Conservation (phyloP, 2,329 filamentous ascomycete genomes). For the Neofusicoccum sp. region DNA sequence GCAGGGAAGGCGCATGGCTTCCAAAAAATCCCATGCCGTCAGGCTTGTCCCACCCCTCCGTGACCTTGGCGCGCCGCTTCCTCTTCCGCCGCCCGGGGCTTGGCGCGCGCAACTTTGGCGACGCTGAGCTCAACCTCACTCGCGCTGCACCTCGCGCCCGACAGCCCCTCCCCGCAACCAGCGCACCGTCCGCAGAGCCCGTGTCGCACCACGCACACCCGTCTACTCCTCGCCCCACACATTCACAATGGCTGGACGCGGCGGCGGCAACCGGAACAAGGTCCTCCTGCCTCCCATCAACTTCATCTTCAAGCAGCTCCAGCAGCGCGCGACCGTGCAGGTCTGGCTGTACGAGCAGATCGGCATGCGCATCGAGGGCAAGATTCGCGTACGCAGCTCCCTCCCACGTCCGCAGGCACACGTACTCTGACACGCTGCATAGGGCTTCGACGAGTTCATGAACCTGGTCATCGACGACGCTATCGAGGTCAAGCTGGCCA, state of each 20-base stretch:
- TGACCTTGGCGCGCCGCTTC: conserved; percentile 11
- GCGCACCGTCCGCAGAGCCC: not conserved
- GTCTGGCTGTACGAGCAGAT: conserved; percentile 98
- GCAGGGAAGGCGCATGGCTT: conserved; percentile 14
- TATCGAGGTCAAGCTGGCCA: conserved; percentile 82
- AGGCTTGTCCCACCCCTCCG: conserved; percentile 7
- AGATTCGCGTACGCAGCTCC: conserved; percentile 68
- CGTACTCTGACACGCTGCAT: conserved; percentile 37
- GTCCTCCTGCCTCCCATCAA: conserved; percentile 77
- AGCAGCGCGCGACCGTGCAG: conserved; percentile 77
- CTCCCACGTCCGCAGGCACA: not conserved
- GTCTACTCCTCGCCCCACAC: conserved; percentile 9
- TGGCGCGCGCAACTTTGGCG: conserved; percentile 16
- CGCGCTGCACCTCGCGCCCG: not conserved
- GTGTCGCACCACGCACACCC: not conserved
- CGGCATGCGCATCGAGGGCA: conserved; percentile 89
- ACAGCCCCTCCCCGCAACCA: not conserved
- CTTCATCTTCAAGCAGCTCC: conserved; percentile 92
- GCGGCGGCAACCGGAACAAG: conserved; percentile 55
- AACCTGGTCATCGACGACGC: conserved; percentile 96
- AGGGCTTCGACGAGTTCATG: conserved; percentile 99
- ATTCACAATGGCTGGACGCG: conserved; percentile 53
- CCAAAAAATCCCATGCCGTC: conserved; percentile 18
- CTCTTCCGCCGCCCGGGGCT: conserved; percentile 12
- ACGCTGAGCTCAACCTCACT: conserved; percentile 3